Evolutionary conservation across 1,284 basidiomycete genomes (phyloP), one percentile per base, ranked within the genome.

Genomic region (Puccinia coronata): DNA sequence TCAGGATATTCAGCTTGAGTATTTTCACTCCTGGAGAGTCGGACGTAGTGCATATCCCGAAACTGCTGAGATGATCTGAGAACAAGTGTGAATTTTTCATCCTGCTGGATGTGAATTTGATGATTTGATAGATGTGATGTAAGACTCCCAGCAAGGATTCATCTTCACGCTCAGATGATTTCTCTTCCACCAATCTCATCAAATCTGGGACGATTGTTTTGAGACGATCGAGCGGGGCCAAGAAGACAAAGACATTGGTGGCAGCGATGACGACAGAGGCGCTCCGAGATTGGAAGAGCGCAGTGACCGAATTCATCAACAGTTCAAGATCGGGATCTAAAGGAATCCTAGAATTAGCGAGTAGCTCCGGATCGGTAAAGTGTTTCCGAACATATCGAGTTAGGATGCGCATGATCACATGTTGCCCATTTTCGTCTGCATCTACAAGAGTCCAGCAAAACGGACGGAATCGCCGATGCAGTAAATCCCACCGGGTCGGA

Each of bases 351-450:
- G 86, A 85, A 5, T 86, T 85, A 61, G 83, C 83, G 31, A 75
- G 41, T 43, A 86, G 82, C 6, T 88, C 87, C 0, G 95, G 93
- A 83, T 92, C 90, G 41, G 92, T 89, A 55, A 97, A 89, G 92
- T 96, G 95, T 0, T 89, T 90, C 72, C 95, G 88, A 0, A 91
- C 92, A 86, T 99, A 99, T 82, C 92, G 89, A 67, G 91, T 87
- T 53, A 99, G 89, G 12, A 98, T 89, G 53, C 92, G 90, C 77
- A 97, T 88, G 11, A 95, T 87, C 61, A 92, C 90, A 5, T 93
- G 90, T 86, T 98, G 97, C 0, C 94, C 94, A 96, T 96, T 99
- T 86, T 97, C 95, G 84, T 99, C 96, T 23, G 93, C 92, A 84
- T 99, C 96, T 43, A 93, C 89, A 0, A 99, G 88, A 20, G 93